Conservation (phyloP, 768 basidiomycete species). For the Coprinopsis strossmayeri region DNA sequence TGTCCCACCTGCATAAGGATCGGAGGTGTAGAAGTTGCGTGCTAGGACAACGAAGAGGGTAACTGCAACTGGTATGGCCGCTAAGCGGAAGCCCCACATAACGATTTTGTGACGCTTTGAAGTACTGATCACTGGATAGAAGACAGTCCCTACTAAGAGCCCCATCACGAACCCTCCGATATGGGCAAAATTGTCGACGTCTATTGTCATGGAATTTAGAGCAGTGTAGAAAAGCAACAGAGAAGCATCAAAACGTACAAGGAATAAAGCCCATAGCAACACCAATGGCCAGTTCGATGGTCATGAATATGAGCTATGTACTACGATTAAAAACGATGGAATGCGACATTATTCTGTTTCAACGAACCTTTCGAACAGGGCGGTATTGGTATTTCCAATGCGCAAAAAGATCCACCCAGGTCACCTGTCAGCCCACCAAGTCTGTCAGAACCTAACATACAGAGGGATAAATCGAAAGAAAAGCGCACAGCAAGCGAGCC, state of each 20-base stretch:
- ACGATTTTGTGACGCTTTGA: constrained; percentile 67
- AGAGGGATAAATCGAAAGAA: background rate
- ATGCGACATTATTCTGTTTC: background rate
- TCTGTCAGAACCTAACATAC: constrained; percentile 1
- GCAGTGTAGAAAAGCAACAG: background rate
- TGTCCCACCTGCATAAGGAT: constrained; percentile 74
- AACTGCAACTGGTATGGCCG: constrained; percentile 69
- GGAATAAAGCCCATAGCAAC: constrained; percentile 81
- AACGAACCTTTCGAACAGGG: constrained; percentile 70
- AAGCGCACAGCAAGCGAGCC: constrained; percentile 68
- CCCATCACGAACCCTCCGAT: constrained; percentile 85
- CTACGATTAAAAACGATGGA: background rate
- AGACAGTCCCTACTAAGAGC: constrained; percentile 71
- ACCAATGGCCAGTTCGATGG: constrained; percentile 82
- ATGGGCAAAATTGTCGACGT: constrained; percentile 92
- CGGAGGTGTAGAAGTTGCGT: constrained; percentile 84
- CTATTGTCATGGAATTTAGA: constrained; percentile 23
- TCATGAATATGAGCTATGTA: constrained; percentile 82
- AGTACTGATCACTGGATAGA: constrained; percentile 86
- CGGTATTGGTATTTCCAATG: constrained; percentile 89
- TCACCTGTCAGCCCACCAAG: constrained; percentile 34
- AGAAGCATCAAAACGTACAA: constrained; percentile 31
- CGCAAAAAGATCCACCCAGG: constrained; percentile 84
- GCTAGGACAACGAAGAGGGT: constrained; percentile 78
- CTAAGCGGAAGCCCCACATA: constrained; percentile 66